phyloP scores from a whole-genome alignment of 371 early-diverging fungal species.

The Circinella minor region DNA sequence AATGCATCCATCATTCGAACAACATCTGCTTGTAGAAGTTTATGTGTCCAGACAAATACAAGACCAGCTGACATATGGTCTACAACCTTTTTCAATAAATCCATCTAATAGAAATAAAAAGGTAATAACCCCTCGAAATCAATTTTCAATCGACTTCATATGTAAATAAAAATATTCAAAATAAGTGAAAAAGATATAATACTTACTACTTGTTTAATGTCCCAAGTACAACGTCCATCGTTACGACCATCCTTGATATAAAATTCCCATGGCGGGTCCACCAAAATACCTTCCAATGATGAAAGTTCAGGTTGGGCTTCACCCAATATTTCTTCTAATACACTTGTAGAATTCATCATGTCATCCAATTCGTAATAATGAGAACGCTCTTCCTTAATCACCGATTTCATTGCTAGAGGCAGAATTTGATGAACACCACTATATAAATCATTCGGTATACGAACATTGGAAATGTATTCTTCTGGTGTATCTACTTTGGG shows the following conservation, averaged over 20 bases:
- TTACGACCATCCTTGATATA: slow-evolving; percentile 58
- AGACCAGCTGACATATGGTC: slow-evolving; percentile 59
- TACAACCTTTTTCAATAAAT: slow-evolving; percentile 52
- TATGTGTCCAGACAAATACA: slow-evolving; percentile 69
- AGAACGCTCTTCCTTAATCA: neutral
- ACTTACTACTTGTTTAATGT: slow-evolving; percentile 42
- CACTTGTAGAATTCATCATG: slow-evolving; percentile 33
- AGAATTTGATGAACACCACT: slow-evolving; percentile 47
- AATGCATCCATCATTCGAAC: slow-evolving; percentile 61
- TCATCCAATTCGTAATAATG: slow-evolving; percentile 34
- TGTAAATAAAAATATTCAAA: slow-evolving; percentile 20
- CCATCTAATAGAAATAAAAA: slow-evolving; percentile 25
- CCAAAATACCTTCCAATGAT: slow-evolving; percentile 57
- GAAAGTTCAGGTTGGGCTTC: slow-evolving; percentile 17
- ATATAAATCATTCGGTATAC: slow-evolving; percentile 48
- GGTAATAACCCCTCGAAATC: no score
- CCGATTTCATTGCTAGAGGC: slow-evolving; percentile 17
- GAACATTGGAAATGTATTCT: slow-evolving; percentile 38
- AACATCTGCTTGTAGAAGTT: slow-evolving; percentile 60
- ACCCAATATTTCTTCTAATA: slow-evolving; percentile 26
- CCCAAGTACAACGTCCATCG: slow-evolving; percentile 53
- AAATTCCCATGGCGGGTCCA: slow-evolving; percentile 72
- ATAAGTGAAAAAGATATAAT: neutral
- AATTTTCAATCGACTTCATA: no score
- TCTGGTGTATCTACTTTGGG: slow-evolving; percentile 49